Evolutionary conservation across 2,329 filamentous ascomycete genomes (phyloP).

Genomic region (Xylaria sp.): DNA sequence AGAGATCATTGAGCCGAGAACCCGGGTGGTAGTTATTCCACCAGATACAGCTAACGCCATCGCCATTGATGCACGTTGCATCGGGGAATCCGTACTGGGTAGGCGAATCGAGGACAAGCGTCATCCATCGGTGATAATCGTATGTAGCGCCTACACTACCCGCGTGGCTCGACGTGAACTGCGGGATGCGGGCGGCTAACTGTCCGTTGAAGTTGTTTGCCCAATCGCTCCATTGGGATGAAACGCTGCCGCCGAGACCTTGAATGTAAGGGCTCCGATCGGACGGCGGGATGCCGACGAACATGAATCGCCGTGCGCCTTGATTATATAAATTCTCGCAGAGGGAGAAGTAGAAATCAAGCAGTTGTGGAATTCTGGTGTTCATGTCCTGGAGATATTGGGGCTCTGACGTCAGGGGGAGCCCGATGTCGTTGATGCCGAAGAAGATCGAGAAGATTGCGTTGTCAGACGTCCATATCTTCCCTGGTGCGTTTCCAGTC

Average conservation of each 20-base stretch:
- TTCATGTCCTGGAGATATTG: neutral
- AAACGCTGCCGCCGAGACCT: neutral
- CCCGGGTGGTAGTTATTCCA: neutral
- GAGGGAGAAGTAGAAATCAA: neutral
- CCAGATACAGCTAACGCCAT: slow-evolving; percentile 1
- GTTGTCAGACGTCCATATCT: neutral
- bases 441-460: neutral
- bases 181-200: neutral
- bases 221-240: neutral
- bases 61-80: neutral
- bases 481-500: neutral
- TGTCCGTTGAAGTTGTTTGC: neutral
- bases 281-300: neutral
- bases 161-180: neutral
- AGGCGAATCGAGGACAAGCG: slow-evolving; percentile 1
- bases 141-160: neutral
- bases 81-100: neutral
- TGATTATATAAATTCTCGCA: neutral
- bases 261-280: neutral
- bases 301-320: neutral
- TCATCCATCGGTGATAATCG: neutral
- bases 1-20: neutral
- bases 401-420: neutral
- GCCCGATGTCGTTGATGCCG: neutral
- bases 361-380: neutral